phyloP scores from a whole-genome alignment of 345 rosid genomes.

The Bruguiera gymnorhiza region DNA sequence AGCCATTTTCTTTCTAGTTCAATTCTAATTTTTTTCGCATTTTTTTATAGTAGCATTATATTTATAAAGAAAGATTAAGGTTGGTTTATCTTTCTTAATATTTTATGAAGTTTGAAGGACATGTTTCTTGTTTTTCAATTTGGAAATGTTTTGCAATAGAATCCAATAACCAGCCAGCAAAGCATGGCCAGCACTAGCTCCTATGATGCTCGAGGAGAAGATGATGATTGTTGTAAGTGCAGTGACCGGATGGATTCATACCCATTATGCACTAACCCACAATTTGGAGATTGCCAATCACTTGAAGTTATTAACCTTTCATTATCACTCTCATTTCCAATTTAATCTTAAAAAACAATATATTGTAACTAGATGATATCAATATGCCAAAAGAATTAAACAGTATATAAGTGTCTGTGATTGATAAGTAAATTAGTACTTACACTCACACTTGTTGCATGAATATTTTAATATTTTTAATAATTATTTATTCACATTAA shows the following conservation, averaged over 20 bases:
- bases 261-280: not conserved
- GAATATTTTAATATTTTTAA: too few relatives aligned
- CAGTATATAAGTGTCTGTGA: too few relatives aligned
- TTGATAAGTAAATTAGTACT: too few relatives aligned
- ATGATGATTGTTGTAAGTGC: slow-evolving; percentile 8
- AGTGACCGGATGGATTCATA: not conserved
- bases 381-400: too few relatives aligned
- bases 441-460: too few relatives aligned
- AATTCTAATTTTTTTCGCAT: not conserved
- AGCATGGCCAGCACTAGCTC: not conserved
- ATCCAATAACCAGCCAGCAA: not conserved
- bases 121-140: too few relatives aligned
- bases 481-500: too few relatives aligned
- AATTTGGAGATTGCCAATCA: slow-evolving; percentile 1
- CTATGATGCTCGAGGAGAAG: slow-evolving; percentile 6
- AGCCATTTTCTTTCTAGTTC: not conserved
- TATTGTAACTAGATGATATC: not conserved
- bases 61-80: not conserved
- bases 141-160: not conserved
- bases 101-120: too few relatives aligned
- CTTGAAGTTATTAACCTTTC: slow-evolving; percentile 12
- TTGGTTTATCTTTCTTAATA: not conserved
- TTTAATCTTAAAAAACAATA: not conserved
- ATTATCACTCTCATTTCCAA: slow-evolving; percentile 19
- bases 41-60: not conserved